phyloP scores from a whole-genome alignment of 345 rosid species.

The Boechera retrofracta region DNA sequence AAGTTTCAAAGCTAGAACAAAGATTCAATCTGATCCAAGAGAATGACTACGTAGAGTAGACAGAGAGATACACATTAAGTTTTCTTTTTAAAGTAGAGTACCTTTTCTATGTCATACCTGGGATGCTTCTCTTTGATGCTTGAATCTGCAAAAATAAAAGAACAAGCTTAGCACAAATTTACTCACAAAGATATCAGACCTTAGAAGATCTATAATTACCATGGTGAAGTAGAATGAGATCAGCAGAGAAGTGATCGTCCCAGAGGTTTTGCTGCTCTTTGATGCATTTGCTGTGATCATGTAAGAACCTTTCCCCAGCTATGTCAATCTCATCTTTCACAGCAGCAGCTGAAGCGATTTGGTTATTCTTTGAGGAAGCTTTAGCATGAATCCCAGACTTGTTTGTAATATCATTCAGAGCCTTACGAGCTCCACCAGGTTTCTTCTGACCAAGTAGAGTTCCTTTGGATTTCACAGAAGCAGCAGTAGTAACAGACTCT shows the following conservation, averaged over 20 bases:
- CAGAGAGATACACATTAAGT: not conserved
- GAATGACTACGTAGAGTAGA: not conserved
- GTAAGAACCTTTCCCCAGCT: conserved; percentile 56
- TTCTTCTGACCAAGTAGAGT: conserved; percentile 52
- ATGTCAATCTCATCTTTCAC: conserved; percentile 47
- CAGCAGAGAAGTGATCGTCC: conserved; percentile 45
- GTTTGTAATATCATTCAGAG: conserved; percentile 65
- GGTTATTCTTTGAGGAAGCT: conserved; percentile 47
- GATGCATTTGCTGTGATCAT: conserved; percentile 61
- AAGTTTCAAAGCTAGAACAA: not conserved
- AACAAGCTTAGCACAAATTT: conserved; percentile 11
- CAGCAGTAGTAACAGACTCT: conserved; percentile 41
- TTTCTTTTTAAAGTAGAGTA: not conserved
- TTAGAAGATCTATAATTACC: conserved; percentile 43
- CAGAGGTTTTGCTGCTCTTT: conserved; percentile 45
- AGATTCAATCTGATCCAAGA: not conserved
- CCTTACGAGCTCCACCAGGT: conserved; percentile 52
- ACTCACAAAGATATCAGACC: not conserved
- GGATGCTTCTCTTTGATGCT: conserved; percentile 29
- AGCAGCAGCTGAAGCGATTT: conserved; percentile 26
- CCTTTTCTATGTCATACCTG: conserved; percentile 27
- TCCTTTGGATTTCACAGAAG: conserved; percentile 46
- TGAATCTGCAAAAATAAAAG: conserved; percentile 22
- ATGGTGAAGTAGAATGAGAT: conserved; percentile 53
- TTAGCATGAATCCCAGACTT: conserved; percentile 44